A percentile compares a stretch with the other conserved stretches of the same genome.
Evolutionary conservation across 2,329 filamentous ascomycete species (phyloP).

Genomic region (Penicillium sumatraense): DNA sequence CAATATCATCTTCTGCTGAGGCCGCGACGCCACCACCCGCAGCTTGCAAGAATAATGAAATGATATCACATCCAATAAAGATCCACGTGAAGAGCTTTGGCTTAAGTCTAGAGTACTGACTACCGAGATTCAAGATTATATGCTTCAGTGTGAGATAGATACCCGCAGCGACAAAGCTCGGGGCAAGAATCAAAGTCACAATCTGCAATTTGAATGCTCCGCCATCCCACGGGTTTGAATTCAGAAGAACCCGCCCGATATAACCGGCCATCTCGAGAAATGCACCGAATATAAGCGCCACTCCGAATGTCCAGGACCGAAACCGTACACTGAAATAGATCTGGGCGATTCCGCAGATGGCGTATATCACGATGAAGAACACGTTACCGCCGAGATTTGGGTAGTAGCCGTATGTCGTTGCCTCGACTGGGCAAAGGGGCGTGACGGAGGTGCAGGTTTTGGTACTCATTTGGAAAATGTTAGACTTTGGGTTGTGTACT

Average conservation of each 20-base stretch:
- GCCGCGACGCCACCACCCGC: slow-evolving; percentile 59
- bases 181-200: slow-evolving; percentile 57
- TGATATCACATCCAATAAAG: slow-evolving; percentile 59
- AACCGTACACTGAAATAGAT: slow-evolving; percentile 34
- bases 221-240: slow-evolving; percentile 52
- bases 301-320: slow-evolving; percentile 57
- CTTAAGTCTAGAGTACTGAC: slow-evolving; percentile 45
- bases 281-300: slow-evolving; percentile 51
- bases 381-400: slow-evolving; percentile 52
- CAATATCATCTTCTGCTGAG: slow-evolving; percentile 40
- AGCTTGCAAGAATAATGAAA: slow-evolving; percentile 59
- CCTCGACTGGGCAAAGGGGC: slow-evolving; percentile 49
- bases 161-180: slow-evolving; percentile 55
- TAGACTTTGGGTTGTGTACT: too few species aligned
- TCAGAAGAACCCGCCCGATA: slow-evolving; percentile 54
- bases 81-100: slow-evolving; percentile 56
- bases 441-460: too few species aligned
- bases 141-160: slow-evolving; percentile 59
- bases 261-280: slow-evolving; percentile 57
- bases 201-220: slow-evolving; percentile 55
- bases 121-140: slow-evolving; percentile 56
- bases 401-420: slow-evolving; percentile 54
- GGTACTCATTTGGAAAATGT: too few species aligned
- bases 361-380: slow-evolving; percentile 55
- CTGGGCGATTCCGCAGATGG: slow-evolving; percentile 40